Base-by-base conservation (phyloP, 2,329 filamentous ascomycete genomes). In the Nemania sp. region DNA sequence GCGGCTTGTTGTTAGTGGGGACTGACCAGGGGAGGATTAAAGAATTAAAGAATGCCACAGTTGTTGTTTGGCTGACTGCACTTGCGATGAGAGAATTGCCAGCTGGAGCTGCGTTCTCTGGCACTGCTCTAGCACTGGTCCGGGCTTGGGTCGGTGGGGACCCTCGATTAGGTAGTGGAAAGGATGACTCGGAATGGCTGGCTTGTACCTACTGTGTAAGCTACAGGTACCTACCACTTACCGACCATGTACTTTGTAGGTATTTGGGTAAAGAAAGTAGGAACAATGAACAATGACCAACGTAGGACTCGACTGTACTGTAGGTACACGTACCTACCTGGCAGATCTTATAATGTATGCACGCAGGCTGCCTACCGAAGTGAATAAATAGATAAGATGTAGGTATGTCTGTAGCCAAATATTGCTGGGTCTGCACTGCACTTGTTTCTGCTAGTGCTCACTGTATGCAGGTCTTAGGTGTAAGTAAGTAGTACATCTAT, bases 21-120 rank as follows among this genome's bases (percentile, higher is more conserved):
- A 47, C 2, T 11, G 35, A 12, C 35, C 35, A 39, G 35, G 11
- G 21, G 53, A 54, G 47, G n/a, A n/a, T n/a, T n/a, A n/a, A n/a
- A 35, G 46, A 54, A 57, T 54, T 39, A 48, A 58, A 63, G 64
- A 60, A 62, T 60, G 60, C 53, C 40, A 54, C 53, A 42, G 37
- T 57, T 43, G 55, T 43, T 47, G 39, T 29, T 29, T 29, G 25
- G 25, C 25, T 29, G 25, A 29, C 25, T 29, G 25, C 25, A 29
- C 25, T 29, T 3, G 25, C 25, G n/a, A 17, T 46, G 25, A 39
- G 35, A 53, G 42, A 3, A 6, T 15, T 57, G 47, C 57, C 52
- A 60, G 52, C 52, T 60, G 60, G 34, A n/a, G 17, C 1, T 10
- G 13, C 13, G 13, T 29, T 13, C 21, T 12, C 32, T 50, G 42